Percentiles rank a stretch among this genome's conserved stretches.
Evolutionary conservation across 805 yeast genomes (phyloP).

Genomic region (Candida namnaoensis): DNA sequence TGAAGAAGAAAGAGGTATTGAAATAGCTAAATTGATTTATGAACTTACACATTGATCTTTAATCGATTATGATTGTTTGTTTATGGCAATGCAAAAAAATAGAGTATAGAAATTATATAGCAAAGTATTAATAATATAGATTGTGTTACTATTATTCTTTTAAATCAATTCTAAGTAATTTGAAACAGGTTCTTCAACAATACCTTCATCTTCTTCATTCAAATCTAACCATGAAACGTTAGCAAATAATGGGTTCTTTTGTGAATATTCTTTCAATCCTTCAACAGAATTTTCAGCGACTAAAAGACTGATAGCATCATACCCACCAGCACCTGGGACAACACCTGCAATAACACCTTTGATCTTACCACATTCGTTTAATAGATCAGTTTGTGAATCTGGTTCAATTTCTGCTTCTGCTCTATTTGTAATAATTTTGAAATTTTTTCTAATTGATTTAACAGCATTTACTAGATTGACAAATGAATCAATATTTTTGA

Average conservation of each 20-base stretch:
- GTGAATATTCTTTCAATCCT: slow-evolving; percentile 20
- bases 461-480: slow-evolving; percentile 32
- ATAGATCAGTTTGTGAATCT: slow-evolving; percentile 54
- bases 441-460: slow-evolving; percentile 40
- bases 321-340: slow-evolving; percentile 98
- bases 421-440: slow-evolving; percentile 50
- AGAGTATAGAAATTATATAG: no score
- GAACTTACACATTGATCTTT: no score
- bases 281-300: slow-evolving; percentile 38
- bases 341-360: slow-evolving; percentile 90
- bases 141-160: no score
- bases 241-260: slow-evolving; percentile 22
- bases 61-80: no score
- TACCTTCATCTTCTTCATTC: slow-evolving; percentile 52
- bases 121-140: no score
- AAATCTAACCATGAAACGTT: slow-evolving; percentile 63
- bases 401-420: slow-evolving; percentile 93
- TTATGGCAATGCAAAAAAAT: no score
- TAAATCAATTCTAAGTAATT: slow-evolving; percentile 14
- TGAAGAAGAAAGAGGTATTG: neutral
- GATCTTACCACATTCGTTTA: slow-evolving; percentile 47
- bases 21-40: neutral
- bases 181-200: slow-evolving; percentile 35
- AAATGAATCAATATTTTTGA: slow-evolving; percentile 15
- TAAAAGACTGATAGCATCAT: slow-evolving; percentile 80